These are phyloP conservation scores for Suillus weaverae DNA, from an alignment of 768 basidiomycete genomes.

Conservation along the genomic window DNA sequence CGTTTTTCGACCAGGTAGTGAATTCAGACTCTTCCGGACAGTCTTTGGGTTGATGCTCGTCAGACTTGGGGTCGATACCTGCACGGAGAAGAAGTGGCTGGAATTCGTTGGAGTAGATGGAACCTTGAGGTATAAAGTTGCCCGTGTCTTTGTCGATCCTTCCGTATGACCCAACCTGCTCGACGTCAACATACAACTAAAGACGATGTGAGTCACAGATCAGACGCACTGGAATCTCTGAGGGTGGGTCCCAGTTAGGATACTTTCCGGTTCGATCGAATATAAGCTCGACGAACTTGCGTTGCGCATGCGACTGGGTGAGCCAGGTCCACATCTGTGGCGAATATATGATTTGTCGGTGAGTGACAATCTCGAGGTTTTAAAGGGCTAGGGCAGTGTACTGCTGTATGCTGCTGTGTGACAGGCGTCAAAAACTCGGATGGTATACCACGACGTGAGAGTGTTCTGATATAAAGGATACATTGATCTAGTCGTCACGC, in stretches of 20 bases:
- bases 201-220: not conserved
- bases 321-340: not conserved
- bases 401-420: not conserved
- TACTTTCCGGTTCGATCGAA: not conserved
- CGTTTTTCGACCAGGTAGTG: constrained; percentile 1
- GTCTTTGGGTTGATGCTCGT: not conserved
- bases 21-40: constrained; percentile 1
- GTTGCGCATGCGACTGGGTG: not conserved
- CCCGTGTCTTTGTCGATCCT: not conserved
- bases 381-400: not conserved
- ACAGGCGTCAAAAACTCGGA: not conserved
- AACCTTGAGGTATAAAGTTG: not conserved
- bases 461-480: not conserved
- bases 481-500: not conserved
- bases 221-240: not conserved
- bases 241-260: constrained; percentile 4
- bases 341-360: not conserved
- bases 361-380: not conserved
- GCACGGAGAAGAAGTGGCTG: not conserved
- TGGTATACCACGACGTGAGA: not conserved
- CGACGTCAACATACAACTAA: not conserved
- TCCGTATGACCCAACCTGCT: constrained; percentile 2
- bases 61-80: not conserved
- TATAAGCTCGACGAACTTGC: constrained; percentile 1
- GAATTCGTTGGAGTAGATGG: not conserved